Base-by-base conservation (phyloP, 352 stramenopile genomes). In the Globisporangium ultimum region DNA sequence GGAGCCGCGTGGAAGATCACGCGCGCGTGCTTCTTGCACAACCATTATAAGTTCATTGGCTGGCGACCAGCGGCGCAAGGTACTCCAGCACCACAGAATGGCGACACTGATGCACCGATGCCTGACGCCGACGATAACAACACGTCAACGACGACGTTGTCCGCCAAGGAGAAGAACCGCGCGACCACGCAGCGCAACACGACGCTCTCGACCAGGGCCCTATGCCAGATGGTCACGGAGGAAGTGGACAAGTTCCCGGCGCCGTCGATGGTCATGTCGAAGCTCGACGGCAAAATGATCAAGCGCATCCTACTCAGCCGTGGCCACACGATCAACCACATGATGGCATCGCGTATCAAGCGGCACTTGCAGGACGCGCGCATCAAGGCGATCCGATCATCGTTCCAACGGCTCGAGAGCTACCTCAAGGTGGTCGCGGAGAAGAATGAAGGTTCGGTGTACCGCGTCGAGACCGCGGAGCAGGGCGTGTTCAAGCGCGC, bases 21-120 rank as follows among this genome's bases (percentile, higher is more conserved):
- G 42, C 70, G 78, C 17, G 83, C 76, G 18, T 89, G 78, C 55
- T 88, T 88, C 42, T 34, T 90, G 57, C 83, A 92, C 56, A 92
- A 92, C 69, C 83, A 92, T 69, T 89, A 89, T 75, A 92, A 92
- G 68, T 92, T 90, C 55, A 89, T 92, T 20, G 82, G 82, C 50
- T 83, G 75, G 66, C 69, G 78, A 2, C 55, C 70, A 13, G 58
- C 61, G 21, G 57, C 63, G 40, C 40, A 45, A 45, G 13, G 13
- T n/a, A 36, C 28, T 36, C 28, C 28, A 10, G 28, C 28, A 5
- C 28, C 28, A 36, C 28, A 36, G 28, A 36, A 36, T 10, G 28
- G 28, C 28, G 28, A 36, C 28, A 36, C 28, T 36, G 28, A 36
- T 36, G 28, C 7, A 6, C 28, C 8, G 28, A 36, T 36, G 28